Base-by-base conservation (phyloP, 2,329 filamentous ascomycete genomes). In the Arthroderma sp. region DNA sequence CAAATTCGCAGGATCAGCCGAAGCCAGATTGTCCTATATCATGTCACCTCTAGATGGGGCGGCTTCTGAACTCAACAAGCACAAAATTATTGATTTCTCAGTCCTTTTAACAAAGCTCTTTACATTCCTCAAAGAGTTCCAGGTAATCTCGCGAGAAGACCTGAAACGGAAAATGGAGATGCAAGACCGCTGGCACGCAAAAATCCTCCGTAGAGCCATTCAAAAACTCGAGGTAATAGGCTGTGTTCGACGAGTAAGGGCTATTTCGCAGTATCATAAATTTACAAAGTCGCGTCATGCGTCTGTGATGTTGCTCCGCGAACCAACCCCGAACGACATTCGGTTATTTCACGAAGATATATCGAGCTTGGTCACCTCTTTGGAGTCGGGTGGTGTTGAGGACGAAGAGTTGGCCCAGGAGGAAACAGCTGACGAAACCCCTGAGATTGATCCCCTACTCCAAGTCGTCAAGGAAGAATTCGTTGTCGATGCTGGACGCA, bases 81-180 rank as follows among this genome's bases (percentile, higher is more conserved):
- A 56, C 15, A 57, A 60, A 4, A 58, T 66, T 27, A 64, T 74
- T 31, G 65, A 73, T 44, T 67, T 75, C 38, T 64, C 67, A n/a
- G 57, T 61, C 2, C 73, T 77, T 51, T 65, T 67, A 37, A 61
- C 64, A 27, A 59, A 66, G 8, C 56, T 76, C 2, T 72, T 76
- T 46, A 58, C 62, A 5, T 61, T 69, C 29, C 57, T 80, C 11
- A 68, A 67, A 45, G 63, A 73, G 31, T 63, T 67, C 31, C 60
- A 65, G n/a, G 62, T 77, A 31, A 68, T 78, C 37, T 64, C 70
- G 2, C 66, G 72, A 9, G 62, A 66, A 42, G 73, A 78, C 47
- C 59, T 80, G 7, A 71, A 74, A 44, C 61, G 60, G 29, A 65
- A 64, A 28, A 56, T 79, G 41, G 63, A 61, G 27, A 62, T 66